Evolutionary conservation across 2,329 filamentous ascomycete genomes (phyloP).

Genomic region (Ustulina deusta): DNA sequence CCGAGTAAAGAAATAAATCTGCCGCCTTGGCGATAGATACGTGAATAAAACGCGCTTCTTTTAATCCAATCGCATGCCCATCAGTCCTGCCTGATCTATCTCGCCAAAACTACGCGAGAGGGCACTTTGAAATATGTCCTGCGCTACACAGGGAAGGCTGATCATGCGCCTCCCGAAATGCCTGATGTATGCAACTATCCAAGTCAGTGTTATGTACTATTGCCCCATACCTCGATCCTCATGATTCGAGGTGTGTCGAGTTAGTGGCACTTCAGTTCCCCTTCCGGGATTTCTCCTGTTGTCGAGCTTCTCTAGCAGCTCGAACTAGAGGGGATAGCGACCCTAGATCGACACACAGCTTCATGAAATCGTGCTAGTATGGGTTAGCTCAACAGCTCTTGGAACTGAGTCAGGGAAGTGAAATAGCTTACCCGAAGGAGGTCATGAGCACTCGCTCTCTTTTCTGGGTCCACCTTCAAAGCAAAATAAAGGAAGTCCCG

Average conservation of each 20-base stretch:
- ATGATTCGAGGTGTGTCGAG: constrained; percentile 25
- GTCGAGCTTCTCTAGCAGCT: constrained; percentile 85
- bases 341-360: constrained; percentile 76
- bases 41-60: constrained; percentile 36
- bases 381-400: constrained; percentile 40
- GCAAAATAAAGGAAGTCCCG: constrained; percentile 93
- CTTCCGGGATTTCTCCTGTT: constrained; percentile 84
- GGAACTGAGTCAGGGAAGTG: constrained; percentile 27
- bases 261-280: constrained; percentile 54
- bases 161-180: constrained; percentile 30
- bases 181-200: constrained; percentile 39
- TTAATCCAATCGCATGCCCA: constrained; percentile 33
- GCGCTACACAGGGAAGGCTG: constrained; percentile 30
- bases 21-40: constrained; percentile 32
- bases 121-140: constrained; percentile 32
- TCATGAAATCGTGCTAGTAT: constrained; percentile 82
- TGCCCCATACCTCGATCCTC: constrained; percentile 12
- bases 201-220: constrained; percentile 32
- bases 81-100: constrained; percentile 33
- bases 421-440: constrained; percentile 80
- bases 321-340: constrained; percentile 89
- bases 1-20: constrained; percentile 37
- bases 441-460: constrained; percentile 94
- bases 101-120: constrained; percentile 27
- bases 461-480: constrained; percentile 96